Conservation (phyloP, 2,329 filamentous ascomycete species). For the Monilinia aucupariae region DNA sequence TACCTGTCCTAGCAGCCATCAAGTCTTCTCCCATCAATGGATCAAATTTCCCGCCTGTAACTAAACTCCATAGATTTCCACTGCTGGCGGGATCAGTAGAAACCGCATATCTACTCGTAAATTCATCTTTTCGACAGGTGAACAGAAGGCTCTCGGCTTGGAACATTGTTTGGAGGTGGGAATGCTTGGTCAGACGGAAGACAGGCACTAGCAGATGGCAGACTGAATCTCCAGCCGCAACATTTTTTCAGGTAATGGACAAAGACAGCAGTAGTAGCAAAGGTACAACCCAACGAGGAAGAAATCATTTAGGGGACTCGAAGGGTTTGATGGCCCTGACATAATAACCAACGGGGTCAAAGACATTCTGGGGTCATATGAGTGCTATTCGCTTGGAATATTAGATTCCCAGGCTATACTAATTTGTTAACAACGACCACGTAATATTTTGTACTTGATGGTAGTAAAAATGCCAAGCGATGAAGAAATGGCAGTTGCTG, state of each 20-base stretch:
- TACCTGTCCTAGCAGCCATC: too few relatives aligned
- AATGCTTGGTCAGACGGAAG: not conserved
- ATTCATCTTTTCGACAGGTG: too few relatives aligned
- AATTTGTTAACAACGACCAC: not conserved
- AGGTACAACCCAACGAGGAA: too few relatives aligned
- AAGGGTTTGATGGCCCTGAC: not conserved
- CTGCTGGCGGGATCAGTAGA: too few relatives aligned
- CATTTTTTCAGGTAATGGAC: not conserved
- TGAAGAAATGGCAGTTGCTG: not conserved
- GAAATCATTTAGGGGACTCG: not conserved
- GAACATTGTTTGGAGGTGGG: constrained; percentile 24
- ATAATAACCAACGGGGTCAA: not conserved
- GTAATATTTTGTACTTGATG: constrained; percentile 2
- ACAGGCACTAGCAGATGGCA: not conserved
- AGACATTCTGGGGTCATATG: not conserved
- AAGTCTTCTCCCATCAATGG: too few relatives aligned
- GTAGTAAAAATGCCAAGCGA: not conserved
- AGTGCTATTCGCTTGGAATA: not conserved
- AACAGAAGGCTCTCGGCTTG: too few relatives aligned
- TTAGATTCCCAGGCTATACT: not conserved
- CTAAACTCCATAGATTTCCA: too few relatives aligned
- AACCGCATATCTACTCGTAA: too few relatives aligned
- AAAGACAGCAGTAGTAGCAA: not conserved
- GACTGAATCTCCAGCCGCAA: not conserved
- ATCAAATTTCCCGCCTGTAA: too few relatives aligned